Base-by-base conservation (phyloP, 805 yeast species). In the Lipomyces anomalus region DNA sequence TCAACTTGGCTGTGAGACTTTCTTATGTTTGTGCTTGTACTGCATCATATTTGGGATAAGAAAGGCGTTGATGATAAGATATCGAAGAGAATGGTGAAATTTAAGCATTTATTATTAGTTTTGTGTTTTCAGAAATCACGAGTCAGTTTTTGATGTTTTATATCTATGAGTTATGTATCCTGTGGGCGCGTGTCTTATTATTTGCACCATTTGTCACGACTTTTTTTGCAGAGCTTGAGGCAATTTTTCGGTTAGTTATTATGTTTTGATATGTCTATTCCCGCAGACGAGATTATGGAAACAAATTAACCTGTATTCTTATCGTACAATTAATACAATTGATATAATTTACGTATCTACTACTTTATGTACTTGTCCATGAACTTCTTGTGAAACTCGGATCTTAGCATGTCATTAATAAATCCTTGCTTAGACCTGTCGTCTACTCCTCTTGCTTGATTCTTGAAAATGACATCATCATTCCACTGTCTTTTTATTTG, bases 331-430 rank as follows among this genome's bases (percentile, higher is more conserved):
- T n/a, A n/a, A n/a, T n/a, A n/a, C n/a, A n/a, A n/a, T n/a, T n/a
- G n/a, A n/a, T n/a, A n/a, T n/a, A n/a, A n/a, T n/a, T n/a, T n/a
- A 9, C 30, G 30, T 26, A 13, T 13, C 30, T 9, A 11, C 44
- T 49, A 64, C 38, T 52, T 50, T 26, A 66, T 52, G 38, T 64
- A 65, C 47, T 61, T 61, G 52, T 62, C 48, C 62, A 65, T 56
- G 46, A 65, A 65, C 50, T 63, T 61, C 23, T 57, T 52, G 47
- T 65, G 69, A 43, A 65, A 65, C 18, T 66, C 69, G 1, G 70
- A 64, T 36, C 69, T 46, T n/a, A 65, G 34, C 57, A 64, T 54
- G 39, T 65, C 69, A 43, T 66, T 65, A 30, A 65, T 56, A 42
- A 61, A 62, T 6, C 60, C 57, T 11, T 49, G 40, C 38, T 44